Base-by-base conservation (phyloP, 2,329 filamentous ascomycete species). In the Neonectria ditissima region DNA sequence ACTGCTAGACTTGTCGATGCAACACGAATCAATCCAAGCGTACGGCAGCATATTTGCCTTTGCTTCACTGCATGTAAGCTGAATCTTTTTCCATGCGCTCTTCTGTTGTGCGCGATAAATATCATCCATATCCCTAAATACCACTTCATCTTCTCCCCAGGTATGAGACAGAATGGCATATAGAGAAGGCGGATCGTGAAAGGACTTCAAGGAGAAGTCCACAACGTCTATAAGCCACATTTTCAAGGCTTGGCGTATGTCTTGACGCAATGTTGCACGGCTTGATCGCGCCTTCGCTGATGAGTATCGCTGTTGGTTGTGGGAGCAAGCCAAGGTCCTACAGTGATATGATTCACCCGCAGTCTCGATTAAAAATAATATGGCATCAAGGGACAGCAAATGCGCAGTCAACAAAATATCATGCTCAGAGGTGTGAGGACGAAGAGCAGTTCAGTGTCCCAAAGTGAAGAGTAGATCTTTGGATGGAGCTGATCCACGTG, bases 1-100 rank as follows among this genome's bases (percentile, higher is more conserved):
- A n/a, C 61, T 65, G 26, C 59, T 63, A 13, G 56, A 54, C 56
- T 69, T 69, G 59, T 69, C 64, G 48, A 69, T 69, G 50, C 66
- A 69, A 45, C 62, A 65, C 11, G 59, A 55, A 14, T 69, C 66
- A 4, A 69, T 39, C 66, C 66, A 69, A 9, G 57, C 57, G 16
- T 63, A 65, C 3, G 53, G 22, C n/a, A 56, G 14, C 13, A 22
- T 20, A 6, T 39, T 30, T n/a, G 18, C 22, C 57, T 20, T 39
- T 2, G 62, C 57, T 16, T 56, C 37, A 1, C 54, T 30, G 45
- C 62, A 65, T n/a, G 57, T 54, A 8, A 39, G 10, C 18, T 53
- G 20, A 18, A 65, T 59, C 43, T 65, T 65, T 1, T 8, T 16
- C 44, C 47, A 61, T 2, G 51, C 62, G 2, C 18, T 11, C 43